Evolutionary conservation across 2,329 filamentous ascomycete species (phyloP), one percentile per base, ranked within the genome.

Genomic region (Blumeria hordei): DNA sequence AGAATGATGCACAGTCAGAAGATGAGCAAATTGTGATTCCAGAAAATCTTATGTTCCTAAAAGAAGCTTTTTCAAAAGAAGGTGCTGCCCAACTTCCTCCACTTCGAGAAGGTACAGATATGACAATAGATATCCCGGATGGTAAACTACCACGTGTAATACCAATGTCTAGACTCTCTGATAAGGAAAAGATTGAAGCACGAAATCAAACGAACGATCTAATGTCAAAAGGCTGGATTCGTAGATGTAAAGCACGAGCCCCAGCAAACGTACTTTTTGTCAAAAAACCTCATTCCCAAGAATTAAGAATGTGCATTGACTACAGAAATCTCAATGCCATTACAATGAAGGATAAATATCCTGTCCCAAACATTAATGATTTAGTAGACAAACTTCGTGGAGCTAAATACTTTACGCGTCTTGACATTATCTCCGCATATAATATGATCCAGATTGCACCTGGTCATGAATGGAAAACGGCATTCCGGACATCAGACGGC

Each of bases 321-420:
- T 45, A 14, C 16, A 45, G 43, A 45, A 45, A 45, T 18, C 43
- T 45, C 12, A 45, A 5, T 21, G 11, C 47, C 6, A 50, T 50
- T 16, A 50, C 47, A 14, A 50, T 14, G n/a, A 50, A 50, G 21
- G 47, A 50, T 21, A 50, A 50, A 28, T 57, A 57, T 18, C 53
- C 47, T 10, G 14, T 51, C 10, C 56, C 53, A 11, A n/a, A 53
- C 12, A 43, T 54, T n/a, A 32, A 16, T 33, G 36, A 54, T 28
- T 10, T 45, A 12, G 12, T 45, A 44, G 53, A 43, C 36, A 44
- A 16, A 7, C 28, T 45, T 16, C 12, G 14, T 11, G 28, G 28
- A 16, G 53, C 53, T 10, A 54, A 44, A 32, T 44, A 44, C 34
- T 54, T n/a, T 54, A 54, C 39, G 12, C 35, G 18, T 18, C 18